Evolutionary conservation across 345 rosid species (phyloP), one percentile per base, ranked within the genome.

Genomic region (Odontarrhena argentea): DNA sequence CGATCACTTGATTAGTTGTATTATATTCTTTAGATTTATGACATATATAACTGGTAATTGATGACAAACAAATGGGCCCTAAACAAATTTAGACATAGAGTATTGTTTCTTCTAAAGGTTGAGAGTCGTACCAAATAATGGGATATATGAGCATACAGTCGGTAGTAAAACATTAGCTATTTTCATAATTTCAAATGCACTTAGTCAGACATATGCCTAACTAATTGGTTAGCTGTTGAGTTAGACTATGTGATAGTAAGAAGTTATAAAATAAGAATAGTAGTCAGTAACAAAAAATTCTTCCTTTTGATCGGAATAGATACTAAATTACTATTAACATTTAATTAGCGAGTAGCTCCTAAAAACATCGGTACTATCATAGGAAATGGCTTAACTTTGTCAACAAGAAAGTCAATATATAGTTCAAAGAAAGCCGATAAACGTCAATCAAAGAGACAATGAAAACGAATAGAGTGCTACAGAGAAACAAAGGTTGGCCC

Each of bases 401-500:
- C 26, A 11, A 25, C 37, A n/a, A 25, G n/a, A 48, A 49, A 52
- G 36, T 32, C 36, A 32, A 32, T 32, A 18, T 18, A 18, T 18
- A 51, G 9, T 12, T 0, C 3, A 28, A 42, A 52, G 26, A 22
- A 15, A 28, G 11, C 3, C 4, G 38, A n/a, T 35, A 24, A 67
- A 67, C 13, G 38, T 18, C 37, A 60, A 60, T 52, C 74, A 18
- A 36, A 35, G 13, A 54, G 56, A 48, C 45, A 34, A n/a, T 56
- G 40, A 48, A 48, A 60, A 66, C 37, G 42, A 58, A 26, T 28
- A 37, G 7, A 50, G 35, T 50, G 52, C 22, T 52, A 6, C 46
- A 58, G 14, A 71, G 63, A 36, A 71, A 71, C 75, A 47, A 71
- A 47, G 51, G 26, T 46, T 45, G 57, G 43, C 55, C 68, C 25